Evolutionary conservation across 1,284 basidiomycete species (phyloP), one percentile per base, ranked within the genome.

Genomic region (Irpex lacteus): DNA sequence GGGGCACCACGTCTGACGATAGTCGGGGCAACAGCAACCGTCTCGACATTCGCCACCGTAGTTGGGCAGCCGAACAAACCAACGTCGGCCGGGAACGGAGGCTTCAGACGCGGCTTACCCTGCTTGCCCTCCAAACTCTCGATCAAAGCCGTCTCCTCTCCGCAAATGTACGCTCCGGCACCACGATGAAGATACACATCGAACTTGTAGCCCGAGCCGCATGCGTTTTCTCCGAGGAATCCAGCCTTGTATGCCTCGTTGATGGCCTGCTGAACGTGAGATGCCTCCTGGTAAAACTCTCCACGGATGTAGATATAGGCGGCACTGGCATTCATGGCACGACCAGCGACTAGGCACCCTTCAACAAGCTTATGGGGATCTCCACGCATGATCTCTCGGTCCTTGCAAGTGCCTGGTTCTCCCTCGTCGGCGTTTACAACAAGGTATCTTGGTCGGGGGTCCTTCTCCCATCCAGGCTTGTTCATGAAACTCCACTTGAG

Each of bases 401-500:
- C 97, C 80, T 98, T 99, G 87, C 97, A 98, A 2, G 98, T 99
- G 37, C 97, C 97, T 0, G 97, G 98, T 79, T 99, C 97, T 66
- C 97, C 97, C 80, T 99, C 97, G 74, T 98, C 97, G 52, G 97
- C 97, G 77, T 99, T 98, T 74, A 99, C 94, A 66, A 98, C 97
- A 15, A 98, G 88, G 76, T 98, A 98, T 55, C 97, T 90, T 15
- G 96, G 96, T 64, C 95, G 85, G 66, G 87, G 87, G 76, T 98
- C 97, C 75, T 95, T 93, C 82, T 99, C 90, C 96, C 97, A 98
- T 53, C 91, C 91, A 36, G 96, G 97, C 81, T 98, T 98, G 84
- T 98, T 98, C 92, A 97, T 98, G 78, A 98, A 98, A 75, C 90
- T 93, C 97, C 97, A 99, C 78, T 99, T 99, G 71, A 99, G 83